Evolutionary conservation across 371 early-diverging fungal species (phyloP), one percentile per base, ranked within the genome.

Genomic region (Zychaea mexicana): DNA sequence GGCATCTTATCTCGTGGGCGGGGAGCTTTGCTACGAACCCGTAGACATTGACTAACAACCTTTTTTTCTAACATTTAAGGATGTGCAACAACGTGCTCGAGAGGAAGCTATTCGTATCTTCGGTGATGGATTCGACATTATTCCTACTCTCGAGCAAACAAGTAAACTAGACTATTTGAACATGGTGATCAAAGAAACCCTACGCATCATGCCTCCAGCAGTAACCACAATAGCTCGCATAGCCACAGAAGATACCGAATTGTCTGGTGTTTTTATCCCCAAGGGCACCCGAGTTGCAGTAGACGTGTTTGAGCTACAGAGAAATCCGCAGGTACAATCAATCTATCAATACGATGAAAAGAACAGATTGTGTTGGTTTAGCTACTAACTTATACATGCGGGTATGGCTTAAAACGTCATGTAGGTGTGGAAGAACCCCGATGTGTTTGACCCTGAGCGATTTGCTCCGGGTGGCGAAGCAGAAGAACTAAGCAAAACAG

Each of bases 371-470:
- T n/a, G n/a, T n/a, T n/a, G n/a, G n/a, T n/a, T n/a, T n/a, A n/a
- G n/a, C n/a, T n/a, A n/a, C n/a, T n/a, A n/a, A n/a, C n/a, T n/a
- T n/a, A n/a, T n/a, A n/a, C n/a, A n/a, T n/a, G n/a, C n/a, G n/a
- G n/a, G n/a, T n/a, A n/a, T n/a, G n/a, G n/a, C n/a, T n/a, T n/a
- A n/a, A n/a, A n/a, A n/a, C n/a, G n/a, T n/a, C n/a, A n/a, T n/a
- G n/a, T n/a, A n/a, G n/a, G 59, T 73, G 30, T 70, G 70, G 73
- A 12, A 67, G 9, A 60, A 70, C 39, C 70, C 70, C 10, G 39
- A 42, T 19, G 31, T 33, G 10, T 73, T 73, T 42, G 39, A 62
- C 12, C 72, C 69, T 1, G 69, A 66, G 8, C 62, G 72, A 19
- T 71, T 64, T 57, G 26, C 22, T 4, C 46, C 49, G 12, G 58